phyloP scores from a whole-genome alignment of 192 early-diverging fungal species.

The Mortierella hygrophila region DNA sequence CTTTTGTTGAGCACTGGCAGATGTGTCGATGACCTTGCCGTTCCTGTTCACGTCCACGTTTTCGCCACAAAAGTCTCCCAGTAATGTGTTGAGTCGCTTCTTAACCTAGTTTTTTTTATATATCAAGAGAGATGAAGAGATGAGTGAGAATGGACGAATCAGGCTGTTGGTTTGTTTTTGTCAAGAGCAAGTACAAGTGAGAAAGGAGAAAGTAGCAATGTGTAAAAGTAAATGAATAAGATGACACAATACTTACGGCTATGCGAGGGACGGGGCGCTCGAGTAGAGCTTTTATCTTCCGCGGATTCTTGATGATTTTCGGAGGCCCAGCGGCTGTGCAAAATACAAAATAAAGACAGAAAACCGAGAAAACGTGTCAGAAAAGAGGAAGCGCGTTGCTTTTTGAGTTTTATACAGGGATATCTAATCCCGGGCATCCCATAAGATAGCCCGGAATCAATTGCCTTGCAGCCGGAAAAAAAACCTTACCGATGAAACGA shows the following conservation, averaged over 20 bases:
- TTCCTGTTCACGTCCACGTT: conserved; percentile 31
- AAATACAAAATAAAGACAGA: neutral
- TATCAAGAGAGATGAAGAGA: neutral
- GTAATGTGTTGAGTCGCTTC: conserved; percentile 17
- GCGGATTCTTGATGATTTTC: conserved; percentile 38
- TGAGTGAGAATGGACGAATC: neutral
- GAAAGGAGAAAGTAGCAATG: neutral
- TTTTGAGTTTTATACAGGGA: neutral
- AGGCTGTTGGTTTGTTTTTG: neutral
- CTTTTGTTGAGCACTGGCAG: neutral
- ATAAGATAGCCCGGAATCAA: neutral
- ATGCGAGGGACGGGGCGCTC: conserved; percentile 42
- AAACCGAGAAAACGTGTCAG: too few relatives aligned
- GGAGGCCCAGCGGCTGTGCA: conserved; percentile 33
- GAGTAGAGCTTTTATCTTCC: conserved; percentile 22
- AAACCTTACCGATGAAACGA: conserved; percentile 23
- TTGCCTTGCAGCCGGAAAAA: neutral
- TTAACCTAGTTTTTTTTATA: neutral
- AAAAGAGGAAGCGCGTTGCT: too few relatives aligned
- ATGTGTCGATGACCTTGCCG: conserved; percentile 10
- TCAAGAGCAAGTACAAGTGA: neutral
- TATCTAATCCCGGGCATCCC: neutral
- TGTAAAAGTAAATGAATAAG: neutral
- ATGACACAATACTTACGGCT: conserved; percentile 1
- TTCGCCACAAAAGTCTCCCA: conserved; percentile 33